Conservation (phyloP, 202 grass and related monocot species). For the Cymbopogon flexuosus region DNA sequence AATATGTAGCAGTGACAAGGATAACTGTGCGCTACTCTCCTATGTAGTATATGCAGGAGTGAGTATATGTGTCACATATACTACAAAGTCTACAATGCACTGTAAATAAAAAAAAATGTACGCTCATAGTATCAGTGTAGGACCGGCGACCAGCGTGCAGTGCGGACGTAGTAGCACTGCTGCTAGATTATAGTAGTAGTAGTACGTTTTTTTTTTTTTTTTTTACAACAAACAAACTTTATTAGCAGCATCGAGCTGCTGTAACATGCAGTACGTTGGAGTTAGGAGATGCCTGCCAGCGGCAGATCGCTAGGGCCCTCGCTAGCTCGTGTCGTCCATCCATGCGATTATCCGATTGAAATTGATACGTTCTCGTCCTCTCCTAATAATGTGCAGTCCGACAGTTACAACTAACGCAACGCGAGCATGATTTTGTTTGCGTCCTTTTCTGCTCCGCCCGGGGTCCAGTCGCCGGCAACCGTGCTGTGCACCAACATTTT, state of each 20-base stretch:
- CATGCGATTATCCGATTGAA: background rate
- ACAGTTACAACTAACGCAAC: slow-evolving; percentile 19
- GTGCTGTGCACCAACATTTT: background rate
- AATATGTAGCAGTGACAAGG: no score
- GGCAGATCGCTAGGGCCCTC: background rate
- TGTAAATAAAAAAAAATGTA: no score
- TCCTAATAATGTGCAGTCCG: background rate
- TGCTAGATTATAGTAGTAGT: background rate
- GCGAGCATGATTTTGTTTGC: slow-evolving; percentile 13
- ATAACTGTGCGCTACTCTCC: no score
- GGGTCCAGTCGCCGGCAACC: background rate
- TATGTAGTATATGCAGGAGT: no score
- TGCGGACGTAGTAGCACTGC: background rate
- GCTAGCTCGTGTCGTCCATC: background rate
- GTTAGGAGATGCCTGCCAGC: no score
- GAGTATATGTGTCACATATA: no score
- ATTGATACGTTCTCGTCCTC: background rate
- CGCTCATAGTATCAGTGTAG: no score
- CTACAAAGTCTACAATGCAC: no score
- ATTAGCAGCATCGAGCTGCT: no score
- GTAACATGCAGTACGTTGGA: no score
- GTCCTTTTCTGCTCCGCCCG: background rate
- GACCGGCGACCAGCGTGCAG: background rate
- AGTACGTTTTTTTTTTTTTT: no score
- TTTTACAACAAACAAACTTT: no score